Conservation (phyloP, 345 rosid species). For the Gossypium longicalyx region DNA sequence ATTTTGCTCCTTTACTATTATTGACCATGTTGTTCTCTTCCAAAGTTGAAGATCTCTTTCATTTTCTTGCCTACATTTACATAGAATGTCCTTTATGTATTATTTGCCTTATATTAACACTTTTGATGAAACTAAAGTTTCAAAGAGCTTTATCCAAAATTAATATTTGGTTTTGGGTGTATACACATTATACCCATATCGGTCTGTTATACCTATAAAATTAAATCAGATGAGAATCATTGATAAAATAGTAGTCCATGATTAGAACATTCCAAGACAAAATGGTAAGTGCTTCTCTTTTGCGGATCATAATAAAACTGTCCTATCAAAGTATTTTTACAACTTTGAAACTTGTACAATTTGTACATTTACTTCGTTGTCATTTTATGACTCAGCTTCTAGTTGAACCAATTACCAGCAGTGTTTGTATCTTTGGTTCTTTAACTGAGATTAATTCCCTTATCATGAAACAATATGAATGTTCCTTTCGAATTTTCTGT, state of each 20-base stretch:
- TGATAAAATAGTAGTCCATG: background rate
- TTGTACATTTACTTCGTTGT: background rate
- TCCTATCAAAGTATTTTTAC: background rate
- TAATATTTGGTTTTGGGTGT: background rate
- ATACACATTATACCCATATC: background rate
- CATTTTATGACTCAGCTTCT: background rate
- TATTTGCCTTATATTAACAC: background rate
- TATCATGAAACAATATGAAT: background rate
- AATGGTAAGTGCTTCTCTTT: background rate
- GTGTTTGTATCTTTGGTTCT: background rate
- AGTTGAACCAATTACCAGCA: background rate
- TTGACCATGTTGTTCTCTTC: background rate
- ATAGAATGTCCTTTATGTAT: background rate
- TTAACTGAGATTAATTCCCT: background rate
- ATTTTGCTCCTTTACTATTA: slow-evolving; percentile 7
- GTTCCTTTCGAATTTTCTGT: background rate
- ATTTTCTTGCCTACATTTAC: background rate
- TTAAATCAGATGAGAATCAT: background rate
- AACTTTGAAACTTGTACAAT: background rate
- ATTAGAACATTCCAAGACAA: background rate
- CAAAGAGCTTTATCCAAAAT: background rate
- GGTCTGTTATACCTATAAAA: background rate
- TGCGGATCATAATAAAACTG: background rate
- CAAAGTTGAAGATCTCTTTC: background rate
- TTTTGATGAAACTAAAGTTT: background rate